These are phyloP conservation scores for Mortierella sp. DNA, from an alignment of 371 early-diverging fungal genomes.

Conservation along the genomic window DNA sequence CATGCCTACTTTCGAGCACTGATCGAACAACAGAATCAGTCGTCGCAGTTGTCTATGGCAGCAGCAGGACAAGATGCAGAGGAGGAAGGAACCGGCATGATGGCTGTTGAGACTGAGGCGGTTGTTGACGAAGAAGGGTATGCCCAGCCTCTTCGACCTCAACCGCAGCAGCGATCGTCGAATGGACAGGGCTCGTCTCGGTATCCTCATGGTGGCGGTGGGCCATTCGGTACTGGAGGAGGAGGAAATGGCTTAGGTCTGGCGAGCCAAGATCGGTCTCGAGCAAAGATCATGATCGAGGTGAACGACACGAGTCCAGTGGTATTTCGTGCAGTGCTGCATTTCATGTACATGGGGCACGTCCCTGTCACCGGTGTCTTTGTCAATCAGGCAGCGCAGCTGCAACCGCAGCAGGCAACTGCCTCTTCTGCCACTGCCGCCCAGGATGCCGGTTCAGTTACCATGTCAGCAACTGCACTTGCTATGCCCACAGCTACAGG, in stretches of 20 bases:
- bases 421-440: neutral
- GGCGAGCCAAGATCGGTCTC: neutral
- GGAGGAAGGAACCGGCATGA: neutral
- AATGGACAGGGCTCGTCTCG: neutral
- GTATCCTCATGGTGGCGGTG: neutral
- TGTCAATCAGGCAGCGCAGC: neutral
- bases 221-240: neutral
- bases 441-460: neutral
- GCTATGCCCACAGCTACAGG: neutral
- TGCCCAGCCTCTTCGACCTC: slow-evolving; percentile 42
- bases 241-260: neutral
- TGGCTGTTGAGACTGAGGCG: neutral
- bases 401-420: neutral
- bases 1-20: slow-evolving; percentile 38
- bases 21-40: neutral
- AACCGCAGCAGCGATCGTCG: slow-evolving; percentile 9
- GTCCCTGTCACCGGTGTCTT: slow-evolving; percentile 19
- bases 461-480: neutral
- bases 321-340: slow-evolving; percentile 38
- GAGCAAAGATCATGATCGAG: slow-evolving; percentile 13
- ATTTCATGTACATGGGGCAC: slow-evolving; percentile 53
- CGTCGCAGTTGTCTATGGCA: neutral
- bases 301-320: slow-evolving; percentile 15
- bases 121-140: slow-evolving; percentile 45
- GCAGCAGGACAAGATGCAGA: neutral